phyloP scores from a whole-genome alignment of 257 asterid genomes.

The Lycium barbarum region DNA sequence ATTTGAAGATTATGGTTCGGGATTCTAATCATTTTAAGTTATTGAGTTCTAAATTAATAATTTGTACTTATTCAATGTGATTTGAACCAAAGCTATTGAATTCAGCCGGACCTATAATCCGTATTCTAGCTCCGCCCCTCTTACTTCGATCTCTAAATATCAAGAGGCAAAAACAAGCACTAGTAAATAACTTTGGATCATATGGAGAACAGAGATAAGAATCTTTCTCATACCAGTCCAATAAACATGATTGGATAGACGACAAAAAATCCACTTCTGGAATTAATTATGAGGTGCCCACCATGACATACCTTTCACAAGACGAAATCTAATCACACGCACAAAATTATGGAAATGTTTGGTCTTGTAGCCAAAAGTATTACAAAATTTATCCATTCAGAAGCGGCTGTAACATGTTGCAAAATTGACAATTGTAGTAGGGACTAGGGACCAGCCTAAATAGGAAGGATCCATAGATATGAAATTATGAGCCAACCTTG shows the following conservation, averaged over 20 bases:
- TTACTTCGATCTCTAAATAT: neutral
- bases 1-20: too few species aligned
- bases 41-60: too few species aligned
- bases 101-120: too few species aligned
- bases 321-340: conserved; percentile 8
- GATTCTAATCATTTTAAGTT: too few species aligned
- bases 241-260: neutral
- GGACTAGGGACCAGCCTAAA: conserved; percentile 27
- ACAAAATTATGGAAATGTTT: conserved; percentile 14
- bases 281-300: conserved; percentile 22
- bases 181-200: neutral
- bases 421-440: neutral
- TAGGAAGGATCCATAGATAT: neutral
- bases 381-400: neutral
- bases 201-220: neutral
- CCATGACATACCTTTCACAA: conserved; percentile 13
- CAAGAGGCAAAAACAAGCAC: neutral
- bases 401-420: neutral
- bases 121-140: too few species aligned
- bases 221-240: neutral
- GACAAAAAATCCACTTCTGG: neutral
- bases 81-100: too few species aligned
- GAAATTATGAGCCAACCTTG: neutral
- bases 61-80: too few species aligned
- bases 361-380: neutral